A percentile compares a stretch with the other conserved stretches of the same genome.
Conservation (phyloP, 2,329 filamentous ascomycete species). For the Colletotrichum theobromicola region DNA sequence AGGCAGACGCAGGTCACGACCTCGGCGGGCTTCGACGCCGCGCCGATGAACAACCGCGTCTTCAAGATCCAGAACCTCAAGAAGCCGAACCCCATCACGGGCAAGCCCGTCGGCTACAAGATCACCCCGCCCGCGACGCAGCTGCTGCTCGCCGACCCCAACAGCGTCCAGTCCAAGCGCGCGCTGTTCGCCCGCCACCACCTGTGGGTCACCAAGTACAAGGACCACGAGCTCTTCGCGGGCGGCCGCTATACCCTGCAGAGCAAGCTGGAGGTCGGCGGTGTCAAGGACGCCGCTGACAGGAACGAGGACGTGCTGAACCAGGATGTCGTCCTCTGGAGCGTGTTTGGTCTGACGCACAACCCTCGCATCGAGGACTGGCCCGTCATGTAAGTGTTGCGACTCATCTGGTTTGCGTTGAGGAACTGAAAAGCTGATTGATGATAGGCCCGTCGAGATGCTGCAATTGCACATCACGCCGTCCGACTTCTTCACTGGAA, state of each 20-base stretch:
- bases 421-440: background rate
- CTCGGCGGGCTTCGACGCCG: constrained; percentile 46
- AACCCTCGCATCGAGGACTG: constrained; percentile 63
- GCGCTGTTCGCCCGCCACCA: constrained; percentile 32
- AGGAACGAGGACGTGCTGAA: constrained; percentile 54
- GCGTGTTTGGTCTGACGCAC: constrained; percentile 58
- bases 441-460: constrained; percentile 57
- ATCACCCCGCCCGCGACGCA: constrained; percentile 40
- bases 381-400: constrained; percentile 59
- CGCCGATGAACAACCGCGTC: constrained; percentile 42
- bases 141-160: constrained; percentile 32
- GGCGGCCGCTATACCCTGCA: constrained; percentile 33
- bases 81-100: constrained; percentile 35
- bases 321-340: constrained; percentile 52
- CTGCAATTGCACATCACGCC: constrained; percentile 50
- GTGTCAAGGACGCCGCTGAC: constrained; percentile 26
- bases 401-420: background rate
- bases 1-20: constrained; percentile 47
- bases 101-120: constrained; percentile 41
- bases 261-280: constrained; percentile 34
- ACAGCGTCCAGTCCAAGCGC: constrained; percentile 24
- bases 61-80: constrained; percentile 15
- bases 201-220: constrained; percentile 32
- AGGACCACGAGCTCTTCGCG: constrained; percentile 33
- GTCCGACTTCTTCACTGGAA: constrained; percentile 53